Base-by-base conservation (phyloP, 352 stramenopile species). In the Halophytophthora polymorphica region DNA sequence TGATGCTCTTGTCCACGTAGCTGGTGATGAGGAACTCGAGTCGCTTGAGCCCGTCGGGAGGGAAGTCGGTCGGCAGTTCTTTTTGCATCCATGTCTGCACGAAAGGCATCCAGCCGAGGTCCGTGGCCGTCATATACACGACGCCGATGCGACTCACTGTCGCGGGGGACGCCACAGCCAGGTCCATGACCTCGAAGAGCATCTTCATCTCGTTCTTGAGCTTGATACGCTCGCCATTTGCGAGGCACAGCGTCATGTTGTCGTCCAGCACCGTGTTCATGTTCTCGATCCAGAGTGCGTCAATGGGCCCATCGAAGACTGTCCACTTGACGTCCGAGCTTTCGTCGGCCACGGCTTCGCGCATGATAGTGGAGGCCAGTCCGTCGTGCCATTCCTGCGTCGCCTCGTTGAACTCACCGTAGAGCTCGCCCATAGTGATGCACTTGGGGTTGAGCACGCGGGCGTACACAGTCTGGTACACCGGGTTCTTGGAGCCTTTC, bases 231-330 rank as follows among this genome's bases (percentile, higher is more conserved):
- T 98, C 90, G 40, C 92, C 93, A 55, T 97, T 98, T 0, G 91
- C 88, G 0, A 98, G 72, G 52, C 90, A 98, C 10, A 98, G 64
- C 5, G 86, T 98, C 90, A 96, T 98, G 61, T 97, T 98, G 65
- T 98, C 92, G 54, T 98, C 92, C 6, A 98, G 58, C 0, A 98
- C 92, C 1, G 92, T 98, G 71, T 98, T 98, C 89, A 98, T 96
- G 64, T 98, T 97, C 58, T 98, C 92, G 36, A 98, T 98, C 92
- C 92, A 98, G 7, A 97, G 64, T n/a, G 92, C 87, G 59, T 98
- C 92, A 45, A 98, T 96, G 10, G 92, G 92, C 2, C 92, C 92
- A 53, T 98, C 92, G 31, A 98, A 98, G 5, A 98, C 83, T 0
- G 85, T 97, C 92, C 92, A 98, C 40, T 86, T 88, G 28, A 77